phyloP scores from a whole-genome alignment of 768 basidiomycete species.

The Pholiota microspora region DNA sequence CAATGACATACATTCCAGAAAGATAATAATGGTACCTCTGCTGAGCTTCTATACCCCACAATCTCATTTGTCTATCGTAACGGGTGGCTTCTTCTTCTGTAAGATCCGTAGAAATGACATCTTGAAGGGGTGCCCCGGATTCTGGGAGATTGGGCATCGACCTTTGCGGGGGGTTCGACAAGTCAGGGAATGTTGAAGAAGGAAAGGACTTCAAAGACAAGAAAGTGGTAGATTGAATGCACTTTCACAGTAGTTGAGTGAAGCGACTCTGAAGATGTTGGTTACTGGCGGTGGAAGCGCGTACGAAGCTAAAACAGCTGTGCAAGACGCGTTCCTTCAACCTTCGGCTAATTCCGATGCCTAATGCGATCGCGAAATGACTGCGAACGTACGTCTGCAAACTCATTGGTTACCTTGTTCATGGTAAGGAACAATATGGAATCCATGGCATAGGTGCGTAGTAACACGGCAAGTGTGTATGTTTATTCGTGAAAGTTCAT shows the following conservation, averaged over 20 bases:
- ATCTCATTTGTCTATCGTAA: slow-evolving; percentile 94
- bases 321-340: neutral
- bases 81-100: slow-evolving; percentile 75
- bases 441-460: too few species aligned
- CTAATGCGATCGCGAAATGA: too few species aligned
- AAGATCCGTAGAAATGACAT: slow-evolving; percentile 40
- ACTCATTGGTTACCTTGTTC: too few species aligned
- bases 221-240: neutral
- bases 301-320: neutral
- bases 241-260: neutral
- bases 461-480: neutral
- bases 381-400: too few species aligned
- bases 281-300: neutral
- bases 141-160: slow-evolving; percentile 15
- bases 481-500: neutral
- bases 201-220: neutral
- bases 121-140: slow-evolving; percentile 18
- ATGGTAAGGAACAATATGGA: too few species aligned
- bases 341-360: neutral
- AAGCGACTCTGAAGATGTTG: too few species aligned
- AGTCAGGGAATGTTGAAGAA: neutral
- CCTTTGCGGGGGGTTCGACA: neutral
- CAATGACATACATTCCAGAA: slow-evolving; percentile 7
- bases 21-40: slow-evolving; percentile 58
- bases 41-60: slow-evolving; percentile 99